Conservation (phyloP, 257 asterid species). For the Avicennia marina region DNA sequence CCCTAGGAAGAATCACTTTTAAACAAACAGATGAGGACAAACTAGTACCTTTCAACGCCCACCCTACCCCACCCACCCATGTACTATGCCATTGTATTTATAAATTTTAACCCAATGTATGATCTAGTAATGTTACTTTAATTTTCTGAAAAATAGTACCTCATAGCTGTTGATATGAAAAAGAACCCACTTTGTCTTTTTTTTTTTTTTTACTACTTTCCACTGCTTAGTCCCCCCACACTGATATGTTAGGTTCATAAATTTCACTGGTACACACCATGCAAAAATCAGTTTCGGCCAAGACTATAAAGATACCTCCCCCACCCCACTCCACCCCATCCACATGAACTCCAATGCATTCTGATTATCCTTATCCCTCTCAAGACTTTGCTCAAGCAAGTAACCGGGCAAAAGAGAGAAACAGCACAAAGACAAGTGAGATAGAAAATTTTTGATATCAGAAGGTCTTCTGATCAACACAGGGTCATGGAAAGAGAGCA, state of each 20-base stretch:
- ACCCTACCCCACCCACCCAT: neutral
- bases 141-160: neutral
- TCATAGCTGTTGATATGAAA: neutral
- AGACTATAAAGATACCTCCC: neutral
- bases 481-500: constrained; percentile 26
- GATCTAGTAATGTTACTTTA: neutral
- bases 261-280: neutral
- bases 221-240: constrained; percentile 21
- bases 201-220: too few relatives aligned
- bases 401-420: constrained; percentile 1
- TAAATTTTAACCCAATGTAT: neutral
- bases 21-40: constrained; percentile 12
- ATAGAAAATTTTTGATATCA: neutral
- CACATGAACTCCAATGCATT: constrained; percentile 16
- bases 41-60: neutral
- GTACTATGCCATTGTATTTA: neutral
- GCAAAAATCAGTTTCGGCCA: neutral
- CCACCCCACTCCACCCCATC: neutral
- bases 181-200: constrained; percentile 24
- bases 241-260: constrained; percentile 1
- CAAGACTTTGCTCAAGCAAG: constrained; percentile 5
- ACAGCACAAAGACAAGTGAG: constrained; percentile 4
- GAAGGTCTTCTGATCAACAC: neutral
- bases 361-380: constrained; percentile 35
- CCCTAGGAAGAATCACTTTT: neutral